A percentile compares a stretch with the other conserved stretches of the same genome.
Conservation (phyloP, 169 alveolate species). For the Plasmodium falciparum region DNA sequence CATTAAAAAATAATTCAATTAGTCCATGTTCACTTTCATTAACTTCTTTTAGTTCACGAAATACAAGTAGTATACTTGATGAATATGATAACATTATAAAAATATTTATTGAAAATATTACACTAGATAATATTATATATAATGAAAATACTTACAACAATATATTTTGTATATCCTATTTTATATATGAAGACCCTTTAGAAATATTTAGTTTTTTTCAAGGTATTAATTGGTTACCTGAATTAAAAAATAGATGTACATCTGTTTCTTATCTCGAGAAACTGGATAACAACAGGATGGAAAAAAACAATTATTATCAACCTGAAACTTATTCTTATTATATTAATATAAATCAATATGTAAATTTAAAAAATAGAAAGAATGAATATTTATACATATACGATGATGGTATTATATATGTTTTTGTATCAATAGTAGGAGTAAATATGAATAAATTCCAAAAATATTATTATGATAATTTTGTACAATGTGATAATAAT, state of each 20-base stretch:
- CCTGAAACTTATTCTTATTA: not conserved
- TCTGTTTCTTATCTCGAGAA: slow-evolving; percentile 28
- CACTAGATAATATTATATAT: slow-evolving; percentile 7
- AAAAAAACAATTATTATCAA: not conserved
- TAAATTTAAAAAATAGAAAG: slow-evolving; percentile 51
- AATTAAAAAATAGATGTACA: slow-evolving; percentile 61
- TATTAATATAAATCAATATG: slow-evolving; percentile 32
- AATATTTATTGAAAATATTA: slow-evolving; percentile 41
- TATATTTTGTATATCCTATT: slow-evolving; percentile 68
- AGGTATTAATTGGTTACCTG: slow-evolving; percentile 75
- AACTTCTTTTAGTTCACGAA: slow-evolving; percentile 6
- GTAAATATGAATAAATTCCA: slow-evolving; percentile 28
- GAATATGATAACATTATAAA: slow-evolving; percentile 32
- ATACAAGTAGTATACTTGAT: slow-evolving; percentile 4
- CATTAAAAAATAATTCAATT: too few relatives aligned
- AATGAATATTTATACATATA: slow-evolving; percentile 35
- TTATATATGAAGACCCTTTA: slow-evolving; percentile 72
- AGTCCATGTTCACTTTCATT: slow-evolving; percentile 18
- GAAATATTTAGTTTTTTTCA: slow-evolving; percentile 71
- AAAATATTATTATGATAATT: not conserved
- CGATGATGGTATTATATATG: slow-evolving; percentile 34
- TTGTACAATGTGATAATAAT: not conserved
- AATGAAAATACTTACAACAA: slow-evolving; percentile 1
- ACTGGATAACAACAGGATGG: slow-evolving; percentile 5
- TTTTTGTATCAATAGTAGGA: slow-evolving; percentile 61